Evolutionary conservation across 1,284 basidiomycete species (phyloP).

Genomic region (Tylopilus sp.): DNA sequence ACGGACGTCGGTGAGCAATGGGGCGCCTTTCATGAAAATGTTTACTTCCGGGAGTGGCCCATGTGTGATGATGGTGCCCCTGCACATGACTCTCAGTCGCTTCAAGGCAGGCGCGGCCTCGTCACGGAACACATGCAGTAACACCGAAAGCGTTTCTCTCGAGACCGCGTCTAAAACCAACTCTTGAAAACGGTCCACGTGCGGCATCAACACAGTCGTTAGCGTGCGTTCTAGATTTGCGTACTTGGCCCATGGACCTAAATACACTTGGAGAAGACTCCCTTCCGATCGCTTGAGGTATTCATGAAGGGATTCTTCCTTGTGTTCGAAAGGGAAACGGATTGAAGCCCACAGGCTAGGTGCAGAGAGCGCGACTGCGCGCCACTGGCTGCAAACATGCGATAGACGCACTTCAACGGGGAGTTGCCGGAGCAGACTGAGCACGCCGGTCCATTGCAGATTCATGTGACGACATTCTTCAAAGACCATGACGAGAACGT

Average conservation of each 20-base stretch:
- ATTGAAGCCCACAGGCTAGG: conserved; percentile 32
- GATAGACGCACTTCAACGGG: conserved; percentile 33
- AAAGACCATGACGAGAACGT: conserved; percentile 33
- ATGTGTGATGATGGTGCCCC: conserved; percentile 30
- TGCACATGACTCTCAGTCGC: conserved; percentile 31
- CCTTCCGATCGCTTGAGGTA: conserved; percentile 33
- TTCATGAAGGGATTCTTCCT: conserved; percentile 28
- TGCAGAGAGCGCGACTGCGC: conserved; percentile 30
- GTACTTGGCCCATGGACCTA: conserved; percentile 34
- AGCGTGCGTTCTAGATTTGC: conserved; percentile 29
- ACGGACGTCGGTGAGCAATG: conserved; percentile 29
- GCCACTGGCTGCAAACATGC: conserved; percentile 34
- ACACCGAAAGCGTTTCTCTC: conserved; percentile 27
- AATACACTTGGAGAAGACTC: conserved; percentile 31
- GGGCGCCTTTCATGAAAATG: conserved; percentile 30
- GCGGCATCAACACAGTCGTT: conserved; percentile 27
- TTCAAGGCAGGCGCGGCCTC: conserved; percentile 25
- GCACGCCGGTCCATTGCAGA: conserved; percentile 33
- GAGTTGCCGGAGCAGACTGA: conserved; percentile 34
- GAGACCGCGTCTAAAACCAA: conserved; percentile 32
- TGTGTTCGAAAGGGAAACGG: conserved; percentile 33
- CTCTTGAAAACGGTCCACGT: conserved; percentile 30
- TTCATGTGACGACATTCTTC: conserved; percentile 33
- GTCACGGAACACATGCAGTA: conserved; percentile 26
- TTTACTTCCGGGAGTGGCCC: conserved; percentile 23